Percentiles rank a stretch among this genome's conserved stretches.
Conservation (phyloP, 306 rosid species). For the Quercus variabilis region DNA sequence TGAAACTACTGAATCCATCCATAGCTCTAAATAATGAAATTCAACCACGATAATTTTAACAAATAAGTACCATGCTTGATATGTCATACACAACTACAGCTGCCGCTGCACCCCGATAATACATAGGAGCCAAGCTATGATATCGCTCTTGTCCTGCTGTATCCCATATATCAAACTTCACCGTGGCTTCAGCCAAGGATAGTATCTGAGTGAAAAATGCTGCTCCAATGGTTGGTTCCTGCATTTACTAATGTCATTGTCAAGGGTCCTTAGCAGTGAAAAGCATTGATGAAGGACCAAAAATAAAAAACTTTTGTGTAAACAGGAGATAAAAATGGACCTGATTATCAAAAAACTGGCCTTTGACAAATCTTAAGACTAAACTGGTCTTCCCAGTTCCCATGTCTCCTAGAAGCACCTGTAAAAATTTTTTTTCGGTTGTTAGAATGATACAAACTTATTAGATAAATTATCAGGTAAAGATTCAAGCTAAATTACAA, state of each 20-base stretch:
- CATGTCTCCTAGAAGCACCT: slow-evolving; percentile 59
- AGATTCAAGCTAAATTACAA: background rate
- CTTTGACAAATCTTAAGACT: slow-evolving; percentile 81
- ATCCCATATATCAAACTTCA: slow-evolving; percentile 95
- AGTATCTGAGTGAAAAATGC: slow-evolving; percentile 87
- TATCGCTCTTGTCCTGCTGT: slow-evolving; percentile 95
- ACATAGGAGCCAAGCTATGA: slow-evolving; percentile 94
- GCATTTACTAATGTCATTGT: slow-evolving; percentile 13
- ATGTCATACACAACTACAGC: slow-evolving; percentile 81
- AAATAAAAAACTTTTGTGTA: slow-evolving; percentile 1
- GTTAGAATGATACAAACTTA: background rate
- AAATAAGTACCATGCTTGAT: slow-evolving; percentile 48
- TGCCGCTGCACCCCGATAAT: slow-evolving; percentile 91
- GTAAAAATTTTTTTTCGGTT: background rate
- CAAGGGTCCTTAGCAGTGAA: slow-evolving; percentile 1
- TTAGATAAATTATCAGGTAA: background rate
- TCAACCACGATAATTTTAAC: background rate
- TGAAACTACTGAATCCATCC: background rate
- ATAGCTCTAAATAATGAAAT: background rate
- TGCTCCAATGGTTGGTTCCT: slow-evolving; percentile 96
- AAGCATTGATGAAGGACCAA: background rate
- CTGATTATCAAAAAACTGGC: slow-evolving; percentile 69
- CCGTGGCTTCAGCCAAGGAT: slow-evolving; percentile 75
- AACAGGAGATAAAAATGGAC: slow-evolving; percentile 26
- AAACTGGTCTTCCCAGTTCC: slow-evolving; percentile 64